A percentile compares a stretch with the other conserved stretches of the same genome.
Conservation (phyloP, 352 stramenopile species). For the Phytopythium mirpurense region DNA sequence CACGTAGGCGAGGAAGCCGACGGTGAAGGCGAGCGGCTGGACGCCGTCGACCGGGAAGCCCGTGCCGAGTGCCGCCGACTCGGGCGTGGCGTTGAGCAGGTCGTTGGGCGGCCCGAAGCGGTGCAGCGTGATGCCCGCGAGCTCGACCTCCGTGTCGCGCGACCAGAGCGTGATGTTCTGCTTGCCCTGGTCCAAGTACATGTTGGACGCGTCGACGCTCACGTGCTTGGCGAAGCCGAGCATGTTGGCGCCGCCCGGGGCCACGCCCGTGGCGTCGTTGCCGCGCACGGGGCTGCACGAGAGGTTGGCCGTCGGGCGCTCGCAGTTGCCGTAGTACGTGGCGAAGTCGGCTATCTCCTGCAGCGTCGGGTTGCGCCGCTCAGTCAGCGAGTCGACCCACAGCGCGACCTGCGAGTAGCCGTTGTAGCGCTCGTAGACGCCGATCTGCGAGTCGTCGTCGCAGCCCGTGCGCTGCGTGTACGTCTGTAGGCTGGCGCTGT, state of each 20-base stretch:
- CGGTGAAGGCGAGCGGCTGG: constrained; percentile 40
- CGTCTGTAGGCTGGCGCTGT: constrained; percentile 18
- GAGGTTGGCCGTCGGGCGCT: constrained; percentile 34
- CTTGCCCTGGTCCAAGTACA: constrained; percentile 48
- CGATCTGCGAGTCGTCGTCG: constrained; percentile 46
- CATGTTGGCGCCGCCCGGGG: constrained; percentile 39
- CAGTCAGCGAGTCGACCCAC: constrained; percentile 32
- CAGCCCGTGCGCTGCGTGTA: constrained; percentile 47
- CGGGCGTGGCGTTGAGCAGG: constrained; percentile 21
- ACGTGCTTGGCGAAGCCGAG: constrained; percentile 41
- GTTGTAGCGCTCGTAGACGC: constrained; percentile 51
- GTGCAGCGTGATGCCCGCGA: constrained; percentile 40
- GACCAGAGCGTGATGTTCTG: constrained; percentile 62
- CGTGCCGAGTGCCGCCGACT: constrained; percentile 32
- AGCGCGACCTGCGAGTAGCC: constrained; percentile 29
- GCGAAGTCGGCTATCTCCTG: constrained; percentile 38
- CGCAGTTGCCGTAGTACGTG: constrained; percentile 44
- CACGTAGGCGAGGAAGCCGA: constrained; percentile 50
- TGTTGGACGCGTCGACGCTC: constrained; percentile 24
- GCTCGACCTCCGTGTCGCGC: constrained; percentile 31
- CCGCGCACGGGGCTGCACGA: constrained; percentile 50
- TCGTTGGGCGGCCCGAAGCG: constrained; percentile 37
- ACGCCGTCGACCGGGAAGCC: constrained; percentile 43
- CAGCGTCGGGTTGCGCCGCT: constrained; percentile 42
- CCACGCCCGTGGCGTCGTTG: constrained; percentile 44